phyloP scores from a whole-genome alignment of 1,284 basidiomycete genomes.

The Fomitopsis schrenkii region DNA sequence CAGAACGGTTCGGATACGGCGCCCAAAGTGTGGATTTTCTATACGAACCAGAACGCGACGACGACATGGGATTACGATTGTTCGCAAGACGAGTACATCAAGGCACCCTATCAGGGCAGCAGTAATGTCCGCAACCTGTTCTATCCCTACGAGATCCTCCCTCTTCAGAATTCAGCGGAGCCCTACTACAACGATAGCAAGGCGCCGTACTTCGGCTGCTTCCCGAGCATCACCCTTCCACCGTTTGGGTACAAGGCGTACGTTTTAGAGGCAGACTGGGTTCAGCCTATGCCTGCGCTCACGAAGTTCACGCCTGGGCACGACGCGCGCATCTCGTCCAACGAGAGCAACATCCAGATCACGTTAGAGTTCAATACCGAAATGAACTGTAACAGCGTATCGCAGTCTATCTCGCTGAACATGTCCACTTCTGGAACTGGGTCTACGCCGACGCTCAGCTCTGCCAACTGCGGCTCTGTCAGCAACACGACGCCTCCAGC shows the following conservation, averaged over 20 bases:
- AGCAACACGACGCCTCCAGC: constrained; percentile 41
- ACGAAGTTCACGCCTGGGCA: constrained; percentile 83
- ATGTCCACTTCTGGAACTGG: constrained; percentile 70
- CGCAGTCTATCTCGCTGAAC: constrained; percentile 56
- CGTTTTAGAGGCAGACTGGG: constrained; percentile 68
- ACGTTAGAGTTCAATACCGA: constrained; percentile 71
- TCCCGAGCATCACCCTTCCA: constrained; percentile 60
- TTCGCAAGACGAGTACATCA: constrained; percentile 57
- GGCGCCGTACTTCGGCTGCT: constrained; percentile 72
- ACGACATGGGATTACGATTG: constrained; percentile 64
- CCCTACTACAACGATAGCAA: constrained; percentile 53
- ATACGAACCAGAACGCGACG: constrained; percentile 80
- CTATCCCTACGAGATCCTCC: constrained; percentile 77
- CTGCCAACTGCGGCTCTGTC: constrained; percentile 44
- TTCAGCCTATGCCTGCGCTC: constrained; percentile 63
- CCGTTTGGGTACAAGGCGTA: constrained; percentile 80
- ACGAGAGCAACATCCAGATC: constrained; percentile 51
- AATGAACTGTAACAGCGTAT: constrained; percentile 75
- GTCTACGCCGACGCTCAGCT: constrained; percentile 46
- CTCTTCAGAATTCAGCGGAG: constrained; percentile 57
- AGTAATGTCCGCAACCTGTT: constrained; percentile 71
- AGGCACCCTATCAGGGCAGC: constrained; percentile 66
- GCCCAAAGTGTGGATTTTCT: constrained; percentile 77
- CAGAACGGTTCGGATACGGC: constrained; percentile 58
- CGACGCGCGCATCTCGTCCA: constrained; percentile 65